Conservation (phyloP, 441 rosid species). For the Arabidopsis hybrid region DNA sequence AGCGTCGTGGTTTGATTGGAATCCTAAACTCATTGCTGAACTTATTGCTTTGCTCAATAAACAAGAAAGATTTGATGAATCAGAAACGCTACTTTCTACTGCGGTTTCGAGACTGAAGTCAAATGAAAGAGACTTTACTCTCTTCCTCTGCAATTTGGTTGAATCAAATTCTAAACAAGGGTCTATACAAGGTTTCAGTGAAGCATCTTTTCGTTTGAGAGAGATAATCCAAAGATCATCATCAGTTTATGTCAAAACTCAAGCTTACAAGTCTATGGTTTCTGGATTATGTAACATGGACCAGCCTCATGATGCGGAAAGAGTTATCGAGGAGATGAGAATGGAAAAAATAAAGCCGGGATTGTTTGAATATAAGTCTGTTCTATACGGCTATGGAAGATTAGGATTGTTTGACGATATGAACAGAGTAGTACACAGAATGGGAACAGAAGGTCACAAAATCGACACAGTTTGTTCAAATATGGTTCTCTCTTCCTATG, state of each 20-base stretch:
- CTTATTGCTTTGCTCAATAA: conserved; percentile 65
- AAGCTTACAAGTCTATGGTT: conserved; percentile 68
- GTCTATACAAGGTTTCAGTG: conserved; percentile 57
- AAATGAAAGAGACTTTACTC: conserved; percentile 65
- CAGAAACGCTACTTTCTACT: conserved; percentile 53
- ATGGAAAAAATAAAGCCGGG: conserved; percentile 52
- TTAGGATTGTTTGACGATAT: conserved; percentile 74
- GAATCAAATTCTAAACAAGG: conserved; percentile 64
- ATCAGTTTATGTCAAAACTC: conserved; percentile 68
- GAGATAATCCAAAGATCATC: conserved; percentile 51
- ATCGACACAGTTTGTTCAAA: conserved; percentile 75
- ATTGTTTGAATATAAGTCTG: conserved; percentile 59
- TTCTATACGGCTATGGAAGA: conserved; percentile 70
- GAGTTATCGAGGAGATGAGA: conserved; percentile 60
- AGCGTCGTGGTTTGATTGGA: conserved; percentile 87
- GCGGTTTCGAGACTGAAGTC: conserved; percentile 52
- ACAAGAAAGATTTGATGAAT: conserved; percentile 56
- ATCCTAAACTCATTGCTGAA: conserved; percentile 75
- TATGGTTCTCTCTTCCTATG: conserved; percentile 85
- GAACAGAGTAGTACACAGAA: conserved; percentile 52
- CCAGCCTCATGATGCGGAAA: conserved; percentile 69
- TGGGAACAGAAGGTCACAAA: conserved; percentile 58
- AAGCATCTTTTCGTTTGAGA: conserved; percentile 48
- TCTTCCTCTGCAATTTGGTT: conserved; percentile 64
- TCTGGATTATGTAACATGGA: conserved; percentile 76